Evolutionary conservation across 2,329 filamentous ascomycete genomes (phyloP).

Genomic region (Drechslerella dactyloides): DNA sequence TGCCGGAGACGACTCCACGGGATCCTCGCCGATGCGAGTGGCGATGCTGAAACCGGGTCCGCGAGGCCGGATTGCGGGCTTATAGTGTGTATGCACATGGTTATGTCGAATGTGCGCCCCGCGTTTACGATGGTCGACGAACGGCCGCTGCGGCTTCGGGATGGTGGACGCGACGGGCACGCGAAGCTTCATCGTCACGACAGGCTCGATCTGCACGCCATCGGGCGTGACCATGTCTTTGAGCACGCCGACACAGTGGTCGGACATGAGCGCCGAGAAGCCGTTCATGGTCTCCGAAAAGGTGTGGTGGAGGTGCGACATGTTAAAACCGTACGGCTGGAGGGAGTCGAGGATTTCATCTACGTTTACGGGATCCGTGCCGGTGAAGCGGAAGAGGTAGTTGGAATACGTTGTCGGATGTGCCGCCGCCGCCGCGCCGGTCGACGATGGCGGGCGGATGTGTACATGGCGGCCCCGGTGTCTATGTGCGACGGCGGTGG

Average conservation of each 20-base stretch:
- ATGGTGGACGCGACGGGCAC: not conserved
- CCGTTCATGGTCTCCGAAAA: constrained; percentile 51
- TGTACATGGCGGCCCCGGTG: constrained; percentile 4
- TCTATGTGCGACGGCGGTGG: constrained; percentile 24
- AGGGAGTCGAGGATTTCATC: constrained; percentile 32
- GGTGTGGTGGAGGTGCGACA: constrained; percentile 26
- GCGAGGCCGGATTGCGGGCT: not conserved
- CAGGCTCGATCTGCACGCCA: constrained; percentile 40
- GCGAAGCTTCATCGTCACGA: constrained; percentile 18
- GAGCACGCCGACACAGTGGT: constrained; percentile 51
- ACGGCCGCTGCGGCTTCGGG: not conserved
- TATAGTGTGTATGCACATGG: not conserved
- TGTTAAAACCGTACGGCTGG: constrained; percentile 41
- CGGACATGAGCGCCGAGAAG: constrained; percentile 52
- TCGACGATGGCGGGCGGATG: not conserved
- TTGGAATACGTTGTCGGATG: constrained; percentile 35
- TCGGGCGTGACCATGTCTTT: constrained; percentile 25
- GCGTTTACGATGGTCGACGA: not conserved
- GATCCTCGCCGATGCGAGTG: not conserved
- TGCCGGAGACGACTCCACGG: not conserved
- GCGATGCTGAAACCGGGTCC: not conserved
- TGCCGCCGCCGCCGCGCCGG: not conserved
- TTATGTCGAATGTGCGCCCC: not conserved
- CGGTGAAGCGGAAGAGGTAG: constrained; percentile 45
- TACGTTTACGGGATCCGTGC: constrained; percentile 20